Base-by-base conservation (phyloP, 2,329 filamentous ascomycete species). In the Fusarium devonianum region DNA sequence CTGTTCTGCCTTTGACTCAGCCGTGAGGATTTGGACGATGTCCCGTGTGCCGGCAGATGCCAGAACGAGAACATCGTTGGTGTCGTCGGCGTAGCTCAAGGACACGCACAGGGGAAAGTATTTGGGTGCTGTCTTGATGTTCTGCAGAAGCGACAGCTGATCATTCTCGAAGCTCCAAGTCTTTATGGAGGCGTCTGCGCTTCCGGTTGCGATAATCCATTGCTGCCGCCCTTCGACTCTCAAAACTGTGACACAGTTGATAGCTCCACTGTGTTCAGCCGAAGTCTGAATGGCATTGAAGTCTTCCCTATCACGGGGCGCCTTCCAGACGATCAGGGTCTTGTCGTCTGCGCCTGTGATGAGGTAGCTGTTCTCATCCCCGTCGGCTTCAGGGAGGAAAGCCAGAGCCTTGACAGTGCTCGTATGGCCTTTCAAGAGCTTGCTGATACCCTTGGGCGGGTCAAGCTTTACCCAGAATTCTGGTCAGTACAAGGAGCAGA, bases 41-140 rank as follows among this genome's bases (percentile, higher is more conserved):
- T 87, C 87, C 51, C 83, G 87, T 3, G 94, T 97, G 3, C 94
- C 94, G 3, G 88, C 91, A n/a, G 89, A 85, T 3, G 92, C 93
- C 40, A 99, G 78, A 19, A 93, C 75, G 40, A 88, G 75, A 2
- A 79, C 77, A 10, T 80, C 74, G 1, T 75, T 73, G 7, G 74
- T 74, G 22, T 68, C 72, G 38, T 81, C 79, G 1, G 95, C 77
- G 2, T 72, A 70, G 41, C 81, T 83, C 35, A 97, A 69, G 1
- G 92, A 88, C 13, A 96, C 69, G 7, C 89, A 80, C 22, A 97
- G 75, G 1, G 94, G 91, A 60, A 97, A 91, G 72, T 89, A 95
- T 53, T 85, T 87, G 7, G 91, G 92, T 8, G 79, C 81, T 21
- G 92, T 85, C 5, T 80, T 76, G 63, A 97, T 86, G 1, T 84